Evolutionary conservation across 2,329 filamentous ascomycete genomes (phyloP).

Genomic region (Xylaria sp.): DNA sequence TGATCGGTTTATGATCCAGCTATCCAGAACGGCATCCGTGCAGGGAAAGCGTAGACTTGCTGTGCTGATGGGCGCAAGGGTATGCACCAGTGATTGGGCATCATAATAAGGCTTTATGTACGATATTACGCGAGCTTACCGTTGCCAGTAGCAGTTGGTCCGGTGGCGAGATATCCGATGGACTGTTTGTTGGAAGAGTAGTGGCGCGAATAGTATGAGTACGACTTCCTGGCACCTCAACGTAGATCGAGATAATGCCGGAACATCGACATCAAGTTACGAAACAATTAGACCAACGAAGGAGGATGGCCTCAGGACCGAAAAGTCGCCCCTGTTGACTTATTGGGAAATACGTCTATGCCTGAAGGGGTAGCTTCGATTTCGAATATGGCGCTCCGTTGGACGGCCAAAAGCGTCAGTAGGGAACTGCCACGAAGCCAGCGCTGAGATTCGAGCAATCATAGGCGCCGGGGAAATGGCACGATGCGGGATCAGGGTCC

Average conservation of each 20-base stretch:
- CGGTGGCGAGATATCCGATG: constrained; percentile 9
- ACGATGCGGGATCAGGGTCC: constrained; percentile 34
- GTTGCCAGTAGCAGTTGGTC: constrained; percentile 4
- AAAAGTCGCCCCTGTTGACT: constrained; percentile 27
- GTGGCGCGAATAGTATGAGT: not conserved
- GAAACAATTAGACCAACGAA: not conserved
- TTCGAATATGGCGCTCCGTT: constrained; percentile 24
- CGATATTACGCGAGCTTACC: constrained; percentile 12
- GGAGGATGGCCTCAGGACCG: not conserved
- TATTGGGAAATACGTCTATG: constrained; percentile 9
- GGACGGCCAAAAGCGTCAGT: constrained; percentile 33
- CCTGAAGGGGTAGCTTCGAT: constrained; percentile 22
- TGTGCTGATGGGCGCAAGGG: constrained; percentile 18
- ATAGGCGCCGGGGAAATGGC: constrained; percentile 37
- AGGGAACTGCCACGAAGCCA: constrained; percentile 44
- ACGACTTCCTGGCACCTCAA: not conserved
- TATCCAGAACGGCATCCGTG: not conserved
- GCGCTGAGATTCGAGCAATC: constrained; percentile 33
- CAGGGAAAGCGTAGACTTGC: not conserved
- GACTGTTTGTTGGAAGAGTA: not conserved
- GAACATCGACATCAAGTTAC: not conserved
- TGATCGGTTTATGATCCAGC: constrained; percentile 4
- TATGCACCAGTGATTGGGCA: constrained; percentile 25
- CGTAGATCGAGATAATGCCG: not conserved
- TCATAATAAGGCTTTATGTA: constrained; percentile 4